Conservation (phyloP, 805 yeast genomes). For the Yarrowia sp. region DNA sequence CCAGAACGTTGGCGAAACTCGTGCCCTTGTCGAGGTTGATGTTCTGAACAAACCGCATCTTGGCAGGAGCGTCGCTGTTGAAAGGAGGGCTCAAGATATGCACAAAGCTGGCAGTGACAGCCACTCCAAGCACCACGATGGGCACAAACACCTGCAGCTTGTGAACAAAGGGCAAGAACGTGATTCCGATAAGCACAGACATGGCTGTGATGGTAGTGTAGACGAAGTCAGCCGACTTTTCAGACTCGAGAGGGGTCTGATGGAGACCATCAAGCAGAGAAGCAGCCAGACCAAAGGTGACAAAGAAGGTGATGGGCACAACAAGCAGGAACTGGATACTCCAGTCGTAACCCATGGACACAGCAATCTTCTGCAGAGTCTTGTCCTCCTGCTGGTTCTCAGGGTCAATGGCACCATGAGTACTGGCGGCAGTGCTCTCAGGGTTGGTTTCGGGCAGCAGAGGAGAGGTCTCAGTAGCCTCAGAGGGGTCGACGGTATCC, state of each 20-base stretch:
- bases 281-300: constrained; percentile 63
- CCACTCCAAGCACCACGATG: constrained; percentile 51
- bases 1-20: constrained; percentile 40
- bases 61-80: constrained; percentile 67
- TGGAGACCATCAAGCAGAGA: constrained; percentile 67
- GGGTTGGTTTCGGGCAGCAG: constrained; percentile 35
- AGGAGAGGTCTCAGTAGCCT: constrained; percentile 32
- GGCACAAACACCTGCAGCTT: constrained; percentile 65
- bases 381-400: constrained; percentile 21
- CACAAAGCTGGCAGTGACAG: constrained; percentile 51
- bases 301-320: constrained; percentile 67
- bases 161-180: constrained; percentile 72
- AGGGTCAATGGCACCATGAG: background rate
- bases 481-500: constrained; percentile 6
- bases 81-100: constrained; percentile 59
- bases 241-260: constrained; percentile 75
- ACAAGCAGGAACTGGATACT: constrained; percentile 70
- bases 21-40: constrained; percentile 56
- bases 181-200: constrained; percentile 54
- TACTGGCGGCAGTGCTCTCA: constrained; percentile 14
- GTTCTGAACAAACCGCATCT: constrained; percentile 71
- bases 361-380: constrained; percentile 17
- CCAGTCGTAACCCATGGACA: constrained; percentile 66
- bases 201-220: constrained; percentile 51
- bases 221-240: constrained; percentile 53